These are phyloP conservation scores for Stellera chamaejasme DNA, from an alignment of 345 rosid species.

Conservation along the genomic window DNA sequence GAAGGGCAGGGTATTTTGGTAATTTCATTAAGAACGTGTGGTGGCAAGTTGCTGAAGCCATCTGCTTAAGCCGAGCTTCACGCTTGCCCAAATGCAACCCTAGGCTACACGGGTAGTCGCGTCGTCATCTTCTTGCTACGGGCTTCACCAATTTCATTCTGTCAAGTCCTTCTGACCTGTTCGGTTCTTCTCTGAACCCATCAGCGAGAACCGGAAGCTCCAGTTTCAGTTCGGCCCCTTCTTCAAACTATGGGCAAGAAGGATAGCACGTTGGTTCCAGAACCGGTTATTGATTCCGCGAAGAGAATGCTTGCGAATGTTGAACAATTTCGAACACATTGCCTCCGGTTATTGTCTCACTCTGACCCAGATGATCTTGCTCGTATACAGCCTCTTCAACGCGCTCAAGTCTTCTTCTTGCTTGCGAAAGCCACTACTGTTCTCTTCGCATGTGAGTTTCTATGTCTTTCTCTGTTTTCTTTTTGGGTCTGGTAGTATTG, in stretches of 20 bases:
- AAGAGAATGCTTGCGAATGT: constrained; percentile 34
- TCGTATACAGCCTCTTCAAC: constrained; percentile 54
- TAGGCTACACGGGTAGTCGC: too few species aligned
- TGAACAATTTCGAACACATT: constrained; percentile 39
- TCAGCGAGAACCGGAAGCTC: not conserved
- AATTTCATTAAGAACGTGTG: too few species aligned
- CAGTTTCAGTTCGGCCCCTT: not conserved
- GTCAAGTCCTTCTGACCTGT: constrained; percentile 12
- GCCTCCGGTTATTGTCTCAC: constrained; percentile 47
- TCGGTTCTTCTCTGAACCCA: not conserved
- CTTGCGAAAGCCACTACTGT: constrained; percentile 68
- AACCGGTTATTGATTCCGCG: constrained; percentile 59
- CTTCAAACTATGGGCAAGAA: constrained; percentile 18
- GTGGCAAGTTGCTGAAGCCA: too few species aligned
- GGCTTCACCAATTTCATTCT: constrained; percentile 46
- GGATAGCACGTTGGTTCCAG: constrained; percentile 42
- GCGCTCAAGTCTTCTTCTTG: constrained; percentile 56
- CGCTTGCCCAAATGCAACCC: too few species aligned
- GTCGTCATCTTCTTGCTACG: constrained; percentile 23
- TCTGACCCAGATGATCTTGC: constrained; percentile 57
- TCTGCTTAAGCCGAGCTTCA: too few species aligned
- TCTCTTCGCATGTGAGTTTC: constrained; percentile 41
- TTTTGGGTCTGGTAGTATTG: not conserved
- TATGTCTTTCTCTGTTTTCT: not conserved
- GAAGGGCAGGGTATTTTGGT: too few species aligned